Conservation (phyloP, 148 eudicot genomes). For the Nepenthes gracilis region DNA sequence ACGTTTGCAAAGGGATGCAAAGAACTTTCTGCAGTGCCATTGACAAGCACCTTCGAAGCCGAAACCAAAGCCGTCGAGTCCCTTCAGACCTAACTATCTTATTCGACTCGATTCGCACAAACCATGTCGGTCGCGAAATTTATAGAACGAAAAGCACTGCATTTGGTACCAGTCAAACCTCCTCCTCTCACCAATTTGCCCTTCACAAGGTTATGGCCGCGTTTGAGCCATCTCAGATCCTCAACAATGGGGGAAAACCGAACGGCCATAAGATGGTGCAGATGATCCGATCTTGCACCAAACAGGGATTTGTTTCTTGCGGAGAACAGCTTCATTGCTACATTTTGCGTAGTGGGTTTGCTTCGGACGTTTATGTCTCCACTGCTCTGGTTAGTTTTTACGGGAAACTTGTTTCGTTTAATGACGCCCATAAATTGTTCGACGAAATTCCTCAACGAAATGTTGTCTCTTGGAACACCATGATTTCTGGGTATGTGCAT, state of each 20-base stretch:
- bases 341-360: conserved; percentile 35
- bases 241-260: conserved; percentile 16
- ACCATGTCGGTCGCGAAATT: conserved; percentile 1
- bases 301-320: conserved; percentile 12
- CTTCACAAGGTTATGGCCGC: neutral
- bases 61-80: neutral
- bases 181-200: no score
- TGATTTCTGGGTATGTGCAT: conserved; percentile 75
- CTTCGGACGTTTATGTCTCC: conserved; percentile 31
- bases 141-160: neutral
- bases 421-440: conserved; percentile 48
- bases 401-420: conserved; percentile 28
- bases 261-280: conserved; percentile 34
- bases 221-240: conserved; percentile 4
- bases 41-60: neutral
- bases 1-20: neutral
- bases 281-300: conserved; percentile 32
- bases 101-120: conserved; percentile 1
- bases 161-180: conserved; percentile 1
- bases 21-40: neutral
- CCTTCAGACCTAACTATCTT: neutral
- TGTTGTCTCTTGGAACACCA: conserved; percentile 66
- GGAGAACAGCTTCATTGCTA: conserved; percentile 61
- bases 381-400: conserved; percentile 52
- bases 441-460: conserved; percentile 60